Conservation (phyloP, 2,329 filamentous ascomycete genomes). For the Sphaerulina populicola region DNA sequence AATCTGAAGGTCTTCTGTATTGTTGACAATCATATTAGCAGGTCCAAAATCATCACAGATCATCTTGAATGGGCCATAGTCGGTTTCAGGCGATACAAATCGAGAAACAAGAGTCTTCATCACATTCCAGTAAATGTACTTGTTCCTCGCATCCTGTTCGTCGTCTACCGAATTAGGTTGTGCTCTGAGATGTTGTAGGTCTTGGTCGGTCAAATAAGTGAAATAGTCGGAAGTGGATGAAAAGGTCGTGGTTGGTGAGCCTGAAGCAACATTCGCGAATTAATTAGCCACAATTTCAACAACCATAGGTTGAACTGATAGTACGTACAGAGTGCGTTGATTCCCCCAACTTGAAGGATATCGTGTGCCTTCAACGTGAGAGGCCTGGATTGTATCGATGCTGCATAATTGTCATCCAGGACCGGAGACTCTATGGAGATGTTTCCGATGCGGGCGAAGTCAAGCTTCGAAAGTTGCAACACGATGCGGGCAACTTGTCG, state of each 20-base stretch:
- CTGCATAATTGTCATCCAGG: slow-evolving; percentile 2
- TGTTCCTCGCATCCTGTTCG: slow-evolving; percentile 23
- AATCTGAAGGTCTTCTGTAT: slow-evolving; percentile 18
- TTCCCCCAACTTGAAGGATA: slow-evolving; percentile 8
- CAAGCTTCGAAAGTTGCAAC: slow-evolving; percentile 14
- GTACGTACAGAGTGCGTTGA: slow-evolving; percentile 6
- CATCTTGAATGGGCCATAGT: slow-evolving; percentile 14
- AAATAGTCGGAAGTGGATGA: slow-evolving; percentile 19
- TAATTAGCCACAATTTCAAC: slow-evolving; percentile 1
- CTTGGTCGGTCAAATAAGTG: slow-evolving; percentile 19
- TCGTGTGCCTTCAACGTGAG: slow-evolving; percentile 13
- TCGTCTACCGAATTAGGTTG: slow-evolving; percentile 24
- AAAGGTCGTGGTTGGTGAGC: slow-evolving; percentile 2
- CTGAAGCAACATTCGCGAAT: slow-evolving; percentile 1
- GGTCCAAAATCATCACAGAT: slow-evolving; percentile 22
- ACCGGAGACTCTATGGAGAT: slow-evolving; percentile 1
- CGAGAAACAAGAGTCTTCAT: slow-evolving; percentile 5
- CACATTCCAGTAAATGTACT: slow-evolving; percentile 19
- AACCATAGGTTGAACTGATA: slow-evolving; percentile 1
- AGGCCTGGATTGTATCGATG: slow-evolving; percentile 4
- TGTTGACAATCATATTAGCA: slow-evolving; percentile 22
- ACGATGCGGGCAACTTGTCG: slow-evolving; percentile 11
- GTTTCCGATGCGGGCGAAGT: slow-evolving; percentile 16
- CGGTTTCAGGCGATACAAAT: slow-evolving; percentile 7
- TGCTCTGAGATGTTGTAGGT: slow-evolving; percentile 22